Evolutionary conservation across 1,139 yeast species (phyloP).

Genomic region (Nakaseomyces bracarensis): DNA sequence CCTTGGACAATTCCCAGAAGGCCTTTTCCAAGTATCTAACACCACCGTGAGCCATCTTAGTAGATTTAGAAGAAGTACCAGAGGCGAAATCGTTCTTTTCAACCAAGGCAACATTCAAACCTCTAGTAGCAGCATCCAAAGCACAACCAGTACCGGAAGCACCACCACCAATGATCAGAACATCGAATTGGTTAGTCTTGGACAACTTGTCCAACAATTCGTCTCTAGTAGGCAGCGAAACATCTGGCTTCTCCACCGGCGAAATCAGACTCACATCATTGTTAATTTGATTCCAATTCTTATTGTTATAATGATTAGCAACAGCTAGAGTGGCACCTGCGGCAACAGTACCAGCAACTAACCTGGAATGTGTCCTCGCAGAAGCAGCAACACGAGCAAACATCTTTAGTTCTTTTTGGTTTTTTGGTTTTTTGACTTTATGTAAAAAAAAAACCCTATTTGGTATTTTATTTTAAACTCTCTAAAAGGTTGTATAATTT

Average conservation of each 20-base stretch:
- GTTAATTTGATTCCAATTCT: background rate
- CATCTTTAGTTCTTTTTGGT: background rate
- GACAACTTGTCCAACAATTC: slow-evolving; percentile 36
- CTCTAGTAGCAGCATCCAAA: slow-evolving; percentile 84
- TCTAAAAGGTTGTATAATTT: too few relatives aligned
- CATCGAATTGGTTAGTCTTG: slow-evolving; percentile 55
- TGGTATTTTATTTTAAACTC: too few relatives aligned
- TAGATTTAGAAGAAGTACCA: slow-evolving; percentile 91
- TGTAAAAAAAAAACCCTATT: too few relatives aligned
- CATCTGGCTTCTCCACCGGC: slow-evolving; percentile 10
- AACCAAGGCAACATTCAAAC: slow-evolving; percentile 77
- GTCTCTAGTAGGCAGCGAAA: slow-evolving; percentile 30
- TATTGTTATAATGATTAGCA: slow-evolving; percentile 3
- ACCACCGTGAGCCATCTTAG: slow-evolving; percentile 97
- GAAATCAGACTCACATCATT: slow-evolving; percentile 7
- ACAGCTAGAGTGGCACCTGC: slow-evolving; percentile 11
- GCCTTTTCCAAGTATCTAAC: slow-evolving; percentile 94
- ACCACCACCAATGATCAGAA: slow-evolving; percentile 88
- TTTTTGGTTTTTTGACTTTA: background rate
- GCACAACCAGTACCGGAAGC: slow-evolving; percentile 95
- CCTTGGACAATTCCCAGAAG: slow-evolving; percentile 78
- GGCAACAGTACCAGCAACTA: slow-evolving; percentile 16
- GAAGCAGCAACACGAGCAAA: slow-evolving; percentile 7
- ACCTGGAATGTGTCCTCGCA: slow-evolving; percentile 4
- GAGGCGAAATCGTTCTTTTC: slow-evolving; percentile 86